A percentile compares a stretch with the other conserved stretches of the same genome.
Evolutionary conservation across 2,329 filamentous ascomycete genomes (phyloP).

Genomic region (Fusarium anguioides): DNA sequence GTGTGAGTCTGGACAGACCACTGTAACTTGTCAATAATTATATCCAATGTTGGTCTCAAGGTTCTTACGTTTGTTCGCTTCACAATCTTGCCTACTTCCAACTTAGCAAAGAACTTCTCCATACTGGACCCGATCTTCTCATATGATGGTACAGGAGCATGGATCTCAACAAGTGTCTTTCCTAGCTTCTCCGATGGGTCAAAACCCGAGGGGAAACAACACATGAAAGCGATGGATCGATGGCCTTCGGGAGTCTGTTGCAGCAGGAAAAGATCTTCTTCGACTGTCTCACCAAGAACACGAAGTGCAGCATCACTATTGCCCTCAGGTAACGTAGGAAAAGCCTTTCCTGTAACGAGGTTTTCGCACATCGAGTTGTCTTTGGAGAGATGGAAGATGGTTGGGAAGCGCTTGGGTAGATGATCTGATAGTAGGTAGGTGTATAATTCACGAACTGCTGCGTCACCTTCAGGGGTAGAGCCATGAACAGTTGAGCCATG

Average conservation of each 20-base stretch:
- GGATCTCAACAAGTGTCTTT: slow-evolving; percentile 56
- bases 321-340: slow-evolving; percentile 33
- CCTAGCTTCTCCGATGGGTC: slow-evolving; percentile 63
- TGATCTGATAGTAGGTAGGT: slow-evolving; percentile 58
- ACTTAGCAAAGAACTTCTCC: slow-evolving; percentile 63
- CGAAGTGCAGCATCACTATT: slow-evolving; percentile 12
- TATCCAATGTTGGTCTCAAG: rapidly evolving
- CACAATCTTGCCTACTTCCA: slow-evolving; percentile 60
- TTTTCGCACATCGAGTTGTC: slow-evolving; percentile 54
- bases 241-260: slow-evolving; percentile 56
- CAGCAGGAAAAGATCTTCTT: slow-evolving; percentile 59
- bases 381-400: slow-evolving; percentile 56
- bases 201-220: slow-evolving; percentile 58
- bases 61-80: slow-evolving; percentile 61
- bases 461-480: slow-evolving; percentile 52
- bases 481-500: slow-evolving; percentile 54
- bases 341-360: slow-evolving; percentile 49
- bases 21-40: slow-evolving; percentile 6
- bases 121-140: slow-evolving; percentile 66
- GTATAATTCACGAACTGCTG: slow-evolving; percentile 62
- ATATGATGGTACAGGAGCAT: slow-evolving; percentile 61
- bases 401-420: slow-evolving; percentile 61
- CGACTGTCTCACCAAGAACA: slow-evolving; percentile 22
- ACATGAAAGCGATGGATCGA: slow-evolving; percentile 57
- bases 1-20: slow-evolving; percentile 41